Conservation (phyloP, 2,329 filamentous ascomycete genomes). For the Thielaviopsis punctulata region DNA sequence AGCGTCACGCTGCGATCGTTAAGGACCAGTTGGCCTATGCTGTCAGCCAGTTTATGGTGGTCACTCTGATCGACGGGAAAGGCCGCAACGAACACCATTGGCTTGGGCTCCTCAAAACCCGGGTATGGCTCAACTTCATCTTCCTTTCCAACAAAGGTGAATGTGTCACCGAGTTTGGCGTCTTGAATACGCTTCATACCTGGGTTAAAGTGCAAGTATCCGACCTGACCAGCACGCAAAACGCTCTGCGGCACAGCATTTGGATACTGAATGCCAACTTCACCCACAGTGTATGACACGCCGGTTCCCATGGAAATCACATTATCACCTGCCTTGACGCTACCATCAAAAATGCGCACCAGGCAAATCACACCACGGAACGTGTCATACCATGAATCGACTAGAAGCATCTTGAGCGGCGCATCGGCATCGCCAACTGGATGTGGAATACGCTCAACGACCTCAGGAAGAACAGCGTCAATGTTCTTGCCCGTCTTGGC, state of each 20-base stretch:
- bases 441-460: conserved; percentile 69
- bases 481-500: conserved; percentile 92
- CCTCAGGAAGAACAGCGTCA: conserved; percentile 60
- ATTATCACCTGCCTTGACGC: conserved; percentile 64
- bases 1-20: conserved; percentile 92
- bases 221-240: conserved; percentile 81
- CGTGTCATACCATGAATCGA: conserved; percentile 96
- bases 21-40: conserved; percentile 79
- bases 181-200: conserved; percentile 96
- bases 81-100: conserved; percentile 96
- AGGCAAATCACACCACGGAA: conserved; percentile 88
- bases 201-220: conserved; percentile 93
- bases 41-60: conserved; percentile 75
- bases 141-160: conserved; percentile 66
- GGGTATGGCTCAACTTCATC: conserved; percentile 62
- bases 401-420: conserved; percentile 68
- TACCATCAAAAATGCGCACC: conserved; percentile 80
- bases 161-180: conserved; percentile 90
- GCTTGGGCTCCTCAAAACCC: conserved; percentile 91
- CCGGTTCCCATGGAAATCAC: conserved; percentile 80
- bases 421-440: conserved; percentile 51
- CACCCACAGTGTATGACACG: conserved; percentile 79
- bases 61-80: conserved; percentile 86
- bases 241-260: conserved; percentile 64
- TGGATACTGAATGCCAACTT: conserved; percentile 94